Evolutionary conservation across 306 rosid genomes (phyloP), one percentile per base, ranked within the genome.

Genomic region (Malus orientalis): DNA sequence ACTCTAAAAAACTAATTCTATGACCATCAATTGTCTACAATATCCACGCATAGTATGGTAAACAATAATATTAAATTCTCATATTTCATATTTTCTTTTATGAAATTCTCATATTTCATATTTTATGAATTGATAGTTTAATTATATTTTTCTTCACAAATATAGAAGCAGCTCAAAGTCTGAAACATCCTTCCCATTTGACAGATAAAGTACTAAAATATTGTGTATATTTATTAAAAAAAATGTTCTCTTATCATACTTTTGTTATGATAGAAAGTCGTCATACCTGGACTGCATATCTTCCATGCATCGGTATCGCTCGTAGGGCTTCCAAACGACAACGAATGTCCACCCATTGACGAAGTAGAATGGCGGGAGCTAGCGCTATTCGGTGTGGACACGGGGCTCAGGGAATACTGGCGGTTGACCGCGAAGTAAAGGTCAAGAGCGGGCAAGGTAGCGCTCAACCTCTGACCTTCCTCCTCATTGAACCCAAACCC

Each of bases 401-500:
- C 85, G 0, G 96, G 90, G 22, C 90, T 88, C 0, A 78, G 77
- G 0, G 92, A 85, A 0, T 91, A 11, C 72, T 92, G 93, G 3
- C 99, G 85, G 75, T 92, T 90, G 4, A 95, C 97, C 1, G 97
- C 99, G 18, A 95, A 95, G 57, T 95, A 95, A 6, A 95, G 91
- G 74, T 95, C 99, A 0, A 95, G 91, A 55, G 99, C 99, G 0
- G 99, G 99, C 81, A 95, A 84, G 4, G 99, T 95, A 40, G 83
- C 80, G 61, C 97, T 88, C 4, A 95, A 68, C 23, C 54, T 81
- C 29, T 92, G 98, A 3, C 96, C 97, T 13, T 90, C 90, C 75
- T 92, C 99, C 54, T 95, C 99, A 5, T 89, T 92, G 83, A 95
- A 95, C 25, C 97, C 97, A 47, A 95, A 95, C 27, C 99, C 99